phyloP scores from a whole-genome alignment of 1,284 basidiomycete genomes.

The Ustilago shanxiensis region DNA sequence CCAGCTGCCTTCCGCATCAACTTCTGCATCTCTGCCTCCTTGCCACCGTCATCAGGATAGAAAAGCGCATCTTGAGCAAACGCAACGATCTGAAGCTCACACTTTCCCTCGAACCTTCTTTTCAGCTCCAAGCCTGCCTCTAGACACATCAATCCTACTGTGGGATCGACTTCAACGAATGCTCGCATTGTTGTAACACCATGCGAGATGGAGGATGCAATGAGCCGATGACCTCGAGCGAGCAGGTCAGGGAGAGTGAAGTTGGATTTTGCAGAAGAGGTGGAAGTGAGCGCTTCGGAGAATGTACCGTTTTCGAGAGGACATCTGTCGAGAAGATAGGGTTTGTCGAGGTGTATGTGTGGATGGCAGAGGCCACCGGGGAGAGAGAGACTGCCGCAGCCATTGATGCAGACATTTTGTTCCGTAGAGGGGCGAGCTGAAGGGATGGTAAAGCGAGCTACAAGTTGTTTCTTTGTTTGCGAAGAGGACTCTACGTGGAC shows the following conservation, averaged over 20 bases:
- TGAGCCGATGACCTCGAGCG: slow-evolving; percentile 25
- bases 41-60: slow-evolving; percentile 22
- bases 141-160: slow-evolving; percentile 36
- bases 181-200: slow-evolving; percentile 48
- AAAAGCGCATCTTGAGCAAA: slow-evolving; percentile 56
- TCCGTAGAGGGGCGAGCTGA: not conserved
- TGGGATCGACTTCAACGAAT: slow-evolving; percentile 54
- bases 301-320: slow-evolving; percentile 31
- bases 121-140: slow-evolving; percentile 29
- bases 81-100: slow-evolving; percentile 34
- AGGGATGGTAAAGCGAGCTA: slow-evolving; percentile 7
- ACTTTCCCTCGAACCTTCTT: slow-evolving; percentile 6
- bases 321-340: slow-evolving; percentile 37
- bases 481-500: not conserved
- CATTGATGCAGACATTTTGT: slow-evolving; percentile 21
- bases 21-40: slow-evolving; percentile 24
- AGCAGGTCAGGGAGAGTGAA: slow-evolving; percentile 29
- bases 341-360: slow-evolving; percentile 56
- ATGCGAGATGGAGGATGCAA: slow-evolving; percentile 34
- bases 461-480: not conserved
- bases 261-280: slow-evolving; percentile 26
- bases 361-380: slow-evolving; percentile 51
- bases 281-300: slow-evolving; percentile 41
- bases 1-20: slow-evolving; percentile 25
- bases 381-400: slow-evolving; percentile 25